Percentiles rank a stretch among this genome's conserved stretches.
These are phyloP conservation scores for Monilinia fructigena DNA, from an alignment of 2,329 filamentous ascomycete genomes.

Conservation along the genomic window DNA sequence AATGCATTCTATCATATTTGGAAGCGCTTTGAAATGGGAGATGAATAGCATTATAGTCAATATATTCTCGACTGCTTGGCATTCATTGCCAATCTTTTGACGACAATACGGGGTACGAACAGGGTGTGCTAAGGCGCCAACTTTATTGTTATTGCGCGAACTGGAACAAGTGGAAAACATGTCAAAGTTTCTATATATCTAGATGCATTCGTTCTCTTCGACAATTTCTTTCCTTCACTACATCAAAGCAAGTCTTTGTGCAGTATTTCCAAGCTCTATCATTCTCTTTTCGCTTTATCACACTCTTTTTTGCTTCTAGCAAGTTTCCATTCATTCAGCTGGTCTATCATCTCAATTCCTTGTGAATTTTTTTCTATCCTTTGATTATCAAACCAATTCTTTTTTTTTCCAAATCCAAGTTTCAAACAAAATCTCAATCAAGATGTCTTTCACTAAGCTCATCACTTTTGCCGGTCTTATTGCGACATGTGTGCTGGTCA, in stretches of 20 bases:
- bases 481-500: conserved; percentile 43
- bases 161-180: background rate
- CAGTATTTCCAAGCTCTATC: conserved; percentile 13
- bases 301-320: conserved; percentile 18
- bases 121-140: background rate
- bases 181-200: conserved; percentile 10
- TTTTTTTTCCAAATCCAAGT: background rate
- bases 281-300: conserved; percentile 11
- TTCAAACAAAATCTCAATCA: background rate
- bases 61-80: conserved; percentile 19
- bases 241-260: conserved; percentile 19
- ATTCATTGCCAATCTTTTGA: background rate
- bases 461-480: conserved; percentile 29
- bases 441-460: conserved; percentile 37
- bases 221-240: background rate
- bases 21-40: conserved; percentile 1
- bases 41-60: conserved; percentile 10
- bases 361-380: background rate
- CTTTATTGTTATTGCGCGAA: background rate
- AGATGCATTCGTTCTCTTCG: background rate
- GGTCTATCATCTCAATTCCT: conserved; percentile 18
- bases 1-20: background rate
- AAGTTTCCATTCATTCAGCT: conserved; percentile 22
- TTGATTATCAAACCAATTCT: background rate
- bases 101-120: background rate